Conservation (phyloP, 176 grass and related monocot genomes). For the Zizania latifolia region DNA sequence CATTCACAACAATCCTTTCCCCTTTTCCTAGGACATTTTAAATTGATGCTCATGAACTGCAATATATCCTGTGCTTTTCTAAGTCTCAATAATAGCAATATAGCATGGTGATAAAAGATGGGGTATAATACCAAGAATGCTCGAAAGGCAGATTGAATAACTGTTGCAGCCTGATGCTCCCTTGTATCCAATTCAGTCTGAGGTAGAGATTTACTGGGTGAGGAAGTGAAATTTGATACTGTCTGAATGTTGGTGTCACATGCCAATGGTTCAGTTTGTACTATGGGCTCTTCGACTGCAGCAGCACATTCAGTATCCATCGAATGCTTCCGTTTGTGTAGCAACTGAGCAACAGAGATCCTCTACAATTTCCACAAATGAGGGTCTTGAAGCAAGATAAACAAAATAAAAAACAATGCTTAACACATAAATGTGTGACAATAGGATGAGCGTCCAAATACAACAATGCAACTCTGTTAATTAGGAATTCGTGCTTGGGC, state of each 20-base stretch:
- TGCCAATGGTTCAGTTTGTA: slow-evolving; percentile 29
- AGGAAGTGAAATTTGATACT: slow-evolving; percentile 30
- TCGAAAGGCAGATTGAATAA: slow-evolving; percentile 89
- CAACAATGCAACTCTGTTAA: background rate
- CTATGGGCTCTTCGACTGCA: slow-evolving; percentile 30
- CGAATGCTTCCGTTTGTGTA: slow-evolving; percentile 45
- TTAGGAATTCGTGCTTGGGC: background rate
- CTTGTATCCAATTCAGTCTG: slow-evolving; percentile 40
- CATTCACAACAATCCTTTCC: background rate
- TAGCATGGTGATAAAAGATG: background rate
- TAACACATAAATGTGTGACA: background rate
- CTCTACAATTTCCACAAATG: slow-evolving; percentile 40
- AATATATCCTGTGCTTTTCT: background rate
- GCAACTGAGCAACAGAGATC: slow-evolving; percentile 30
- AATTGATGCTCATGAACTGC: background rate
- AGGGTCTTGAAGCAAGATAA: slow-evolving; percentile 9
- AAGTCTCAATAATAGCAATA: background rate
- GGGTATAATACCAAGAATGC: slow-evolving; percentile 75
- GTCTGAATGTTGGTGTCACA: slow-evolving; percentile 25
- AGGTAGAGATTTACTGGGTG: slow-evolving; percentile 33
- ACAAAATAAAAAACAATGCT: background rate
- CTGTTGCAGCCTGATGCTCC: slow-evolving; percentile 61
- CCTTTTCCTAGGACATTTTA: background rate
- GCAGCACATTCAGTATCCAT: slow-evolving; percentile 27
- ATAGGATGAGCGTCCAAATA: background rate